These are phyloP conservation scores for Alternaria sp. DNA, from an alignment of 2,329 filamentous ascomycete genomes.

Conservation along the genomic window DNA sequence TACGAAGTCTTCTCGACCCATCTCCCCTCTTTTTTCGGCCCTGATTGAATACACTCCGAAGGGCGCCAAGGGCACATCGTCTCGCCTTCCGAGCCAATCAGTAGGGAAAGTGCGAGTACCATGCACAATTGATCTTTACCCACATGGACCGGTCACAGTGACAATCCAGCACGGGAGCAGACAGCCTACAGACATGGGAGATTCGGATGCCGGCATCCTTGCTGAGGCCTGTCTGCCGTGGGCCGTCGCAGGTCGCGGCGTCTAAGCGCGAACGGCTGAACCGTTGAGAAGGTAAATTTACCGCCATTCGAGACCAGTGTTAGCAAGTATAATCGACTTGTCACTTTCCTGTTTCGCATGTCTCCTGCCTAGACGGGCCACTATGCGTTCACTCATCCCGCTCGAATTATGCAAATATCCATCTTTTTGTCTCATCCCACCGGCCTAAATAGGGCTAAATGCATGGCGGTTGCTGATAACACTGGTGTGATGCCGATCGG, in stretches of 20 bases:
- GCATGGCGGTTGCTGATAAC: conserved; percentile 11
- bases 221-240: background rate
- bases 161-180: conserved; percentile 1
- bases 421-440: conserved; percentile 3
- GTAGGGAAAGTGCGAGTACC: background rate
- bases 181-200: conserved; percentile 6
- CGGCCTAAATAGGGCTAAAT: conserved; percentile 6
- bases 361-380: background rate
- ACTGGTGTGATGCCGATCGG: conserved; percentile 3
- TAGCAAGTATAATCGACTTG: background rate
- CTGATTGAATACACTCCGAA: background rate
- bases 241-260: background rate
- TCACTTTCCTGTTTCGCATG: background rate
- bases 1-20: background rate
- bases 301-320: conserved; percentile 8
- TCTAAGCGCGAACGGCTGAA: conserved; percentile 5
- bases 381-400: background rate
- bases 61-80: background rate
- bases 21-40: background rate
- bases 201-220: conserved; percentile 4
- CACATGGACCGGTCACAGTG: background rate
- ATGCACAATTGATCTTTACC: background rate
- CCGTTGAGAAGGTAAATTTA: conserved; percentile 1
- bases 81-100: background rate
- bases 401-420: conserved; percentile 12